Percentiles rank a stretch among this genome's conserved stretches.
Conservation (phyloP, 2,329 filamentous ascomycete species). For the Kalaharituber pfeilii region DNA sequence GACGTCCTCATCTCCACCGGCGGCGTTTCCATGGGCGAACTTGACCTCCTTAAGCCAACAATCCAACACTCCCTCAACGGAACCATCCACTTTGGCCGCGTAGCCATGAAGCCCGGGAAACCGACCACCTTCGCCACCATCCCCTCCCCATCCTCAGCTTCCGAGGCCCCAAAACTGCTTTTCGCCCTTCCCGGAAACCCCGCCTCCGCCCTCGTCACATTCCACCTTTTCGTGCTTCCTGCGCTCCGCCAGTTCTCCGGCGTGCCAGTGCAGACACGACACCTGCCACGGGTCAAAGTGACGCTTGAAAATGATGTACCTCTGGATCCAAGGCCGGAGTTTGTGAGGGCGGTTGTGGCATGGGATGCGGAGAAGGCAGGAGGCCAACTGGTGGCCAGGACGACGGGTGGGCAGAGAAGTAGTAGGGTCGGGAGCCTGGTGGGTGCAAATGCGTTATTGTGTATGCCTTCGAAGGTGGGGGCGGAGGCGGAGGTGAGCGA, state of each 20-base stretch:
- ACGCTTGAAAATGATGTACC: conserved; percentile 52
- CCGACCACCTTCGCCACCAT: conserved; percentile 93
- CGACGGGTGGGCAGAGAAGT: conserved; percentile 80
- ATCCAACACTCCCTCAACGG: conserved; percentile 80
- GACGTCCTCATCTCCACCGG: conserved; percentile 84
- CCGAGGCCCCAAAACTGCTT: conserved; percentile 38
- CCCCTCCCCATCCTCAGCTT: conserved; percentile 31
- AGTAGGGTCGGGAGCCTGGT: conserved; percentile 76
- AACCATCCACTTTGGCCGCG: conserved; percentile 88
- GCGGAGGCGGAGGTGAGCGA: conserved; percentile 41
- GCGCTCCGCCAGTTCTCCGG: conserved; percentile 63
- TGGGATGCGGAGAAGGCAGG: conserved; percentile 36
- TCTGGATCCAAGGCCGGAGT: conserved; percentile 66
- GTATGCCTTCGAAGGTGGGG: conserved; percentile 48
- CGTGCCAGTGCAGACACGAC: conserved; percentile 34
- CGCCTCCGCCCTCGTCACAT: conserved; percentile 78
- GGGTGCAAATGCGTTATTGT: conserved; percentile 72
- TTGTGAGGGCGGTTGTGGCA: conserved; percentile 65
- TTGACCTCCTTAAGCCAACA: conserved; percentile 89
- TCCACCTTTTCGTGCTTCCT: conserved; percentile 85
- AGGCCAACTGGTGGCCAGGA: conserved; percentile 53
- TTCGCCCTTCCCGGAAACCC: conserved; percentile 92
- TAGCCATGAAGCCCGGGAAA: conserved; percentile 96
- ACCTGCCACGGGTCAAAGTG: conserved; percentile 57
- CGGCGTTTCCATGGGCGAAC: conserved; percentile 93